phyloP scores from a whole-genome alignment of 1,284 basidiomycete species.

The Exobasidium cylindrosporum region DNA sequence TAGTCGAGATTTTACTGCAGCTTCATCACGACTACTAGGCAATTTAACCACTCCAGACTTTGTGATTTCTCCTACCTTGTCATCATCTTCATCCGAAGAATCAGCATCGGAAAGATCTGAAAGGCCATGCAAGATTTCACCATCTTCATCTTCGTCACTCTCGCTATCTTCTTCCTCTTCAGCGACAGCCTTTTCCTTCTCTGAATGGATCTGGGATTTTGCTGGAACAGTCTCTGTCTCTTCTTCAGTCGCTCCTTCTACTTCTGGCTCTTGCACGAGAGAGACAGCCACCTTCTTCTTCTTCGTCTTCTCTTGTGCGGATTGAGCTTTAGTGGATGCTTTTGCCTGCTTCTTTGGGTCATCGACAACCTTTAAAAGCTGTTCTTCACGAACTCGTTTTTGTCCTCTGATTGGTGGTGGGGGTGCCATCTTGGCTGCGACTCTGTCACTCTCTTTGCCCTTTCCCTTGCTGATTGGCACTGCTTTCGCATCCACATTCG shows the following conservation, averaged over 20 bases:
- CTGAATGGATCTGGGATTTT: neutral
- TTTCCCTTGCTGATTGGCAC: neutral
- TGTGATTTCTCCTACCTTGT: slow-evolving; percentile 20
- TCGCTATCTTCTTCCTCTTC: slow-evolving; percentile 10
- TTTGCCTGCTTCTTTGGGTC: neutral
- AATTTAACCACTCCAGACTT: slow-evolving; percentile 22
- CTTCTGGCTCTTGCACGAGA: neutral
- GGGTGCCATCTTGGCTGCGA: neutral
- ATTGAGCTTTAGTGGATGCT: neutral
- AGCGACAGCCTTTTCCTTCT: neutral
- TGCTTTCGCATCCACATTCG: neutral
- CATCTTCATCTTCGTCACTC: slow-evolving; percentile 12
- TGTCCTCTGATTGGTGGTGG: neutral
- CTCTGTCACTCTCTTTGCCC: neutral
- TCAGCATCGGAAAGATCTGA: slow-evolving; percentile 22
- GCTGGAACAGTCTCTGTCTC: neutral
- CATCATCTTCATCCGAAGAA: slow-evolving; percentile 43
- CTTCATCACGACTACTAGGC: slow-evolving; percentile 50
- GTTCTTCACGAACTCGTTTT: neutral
- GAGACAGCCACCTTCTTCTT: slow-evolving; percentile 3
- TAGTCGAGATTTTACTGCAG: slow-evolving; percentile 36
- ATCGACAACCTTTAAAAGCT: neutral
- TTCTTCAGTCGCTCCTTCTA: neutral
- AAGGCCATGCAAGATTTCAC: neutral
- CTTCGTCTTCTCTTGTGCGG: neutral